Evolutionary conservation across 257 asterid genomes (phyloP).

Genomic region (Solanum piurae): DNA sequence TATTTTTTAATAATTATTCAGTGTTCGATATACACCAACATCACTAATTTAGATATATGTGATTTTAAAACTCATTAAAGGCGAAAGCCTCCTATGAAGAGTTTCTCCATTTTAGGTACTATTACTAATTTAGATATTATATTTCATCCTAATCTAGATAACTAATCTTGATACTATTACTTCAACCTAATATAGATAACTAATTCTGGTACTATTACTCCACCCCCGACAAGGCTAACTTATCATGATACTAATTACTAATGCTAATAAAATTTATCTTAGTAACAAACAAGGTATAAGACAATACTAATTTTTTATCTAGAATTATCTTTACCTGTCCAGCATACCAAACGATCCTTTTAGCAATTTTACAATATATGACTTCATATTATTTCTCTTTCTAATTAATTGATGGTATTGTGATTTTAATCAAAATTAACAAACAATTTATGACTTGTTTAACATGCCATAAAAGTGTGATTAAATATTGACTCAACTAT

Average conservation of each 20-base stretch:
- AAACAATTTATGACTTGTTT: neutral
- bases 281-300: no score
- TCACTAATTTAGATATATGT: neutral
- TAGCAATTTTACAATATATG: neutral
- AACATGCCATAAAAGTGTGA: neutral
- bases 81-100: neutral
- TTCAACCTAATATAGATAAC: neutral
- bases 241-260: no score
- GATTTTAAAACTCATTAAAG: neutral
- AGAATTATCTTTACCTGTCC: neutral
- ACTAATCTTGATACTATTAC: neutral
- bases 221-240: no score
- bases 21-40: neutral
- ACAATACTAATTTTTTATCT: no score
- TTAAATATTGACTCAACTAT: neutral
- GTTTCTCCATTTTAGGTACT: neutral
- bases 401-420: neutral
- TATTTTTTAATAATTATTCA: no score
- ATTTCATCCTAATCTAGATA: no score
- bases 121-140: neutral
- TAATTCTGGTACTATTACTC: fast-evolving
- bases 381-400: neutral
- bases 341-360: neutral
- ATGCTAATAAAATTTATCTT: no score
- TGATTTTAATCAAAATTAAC: neutral